Evolutionary conservation across 1,284 basidiomycete species (phyloP).

Genomic region (Ustilago cynodontis): DNA sequence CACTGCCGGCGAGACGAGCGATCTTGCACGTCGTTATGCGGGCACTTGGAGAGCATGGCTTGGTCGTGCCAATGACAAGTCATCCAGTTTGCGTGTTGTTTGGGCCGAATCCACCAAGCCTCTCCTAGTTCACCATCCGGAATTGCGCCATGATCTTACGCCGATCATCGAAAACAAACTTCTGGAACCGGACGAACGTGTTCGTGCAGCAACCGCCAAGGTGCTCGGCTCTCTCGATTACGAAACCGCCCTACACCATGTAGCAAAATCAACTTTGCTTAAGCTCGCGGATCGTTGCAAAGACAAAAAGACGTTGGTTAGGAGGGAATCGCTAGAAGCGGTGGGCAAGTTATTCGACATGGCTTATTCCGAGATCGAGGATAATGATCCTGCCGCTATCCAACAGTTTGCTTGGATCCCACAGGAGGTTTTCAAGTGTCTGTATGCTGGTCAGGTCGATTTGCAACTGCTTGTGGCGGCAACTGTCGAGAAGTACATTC

Average conservation of each 20-base stretch:
- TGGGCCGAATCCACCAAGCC: slow-evolving; percentile 80
- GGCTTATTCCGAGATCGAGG: slow-evolving; percentile 92
- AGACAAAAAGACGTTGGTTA: slow-evolving; percentile 89
- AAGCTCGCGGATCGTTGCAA: slow-evolving; percentile 79
- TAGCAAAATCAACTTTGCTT: slow-evolving; percentile 77
- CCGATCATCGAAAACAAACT: slow-evolving; percentile 55
- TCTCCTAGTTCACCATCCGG: slow-evolving; percentile 75
- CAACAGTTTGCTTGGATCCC: slow-evolving; percentile 96
- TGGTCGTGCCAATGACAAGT: slow-evolving; percentile 82
- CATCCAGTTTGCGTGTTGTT: slow-evolving; percentile 78
- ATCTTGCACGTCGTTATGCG: slow-evolving; percentile 84
- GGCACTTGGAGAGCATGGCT: slow-evolving; percentile 89
- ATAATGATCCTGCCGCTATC: slow-evolving; percentile 79
- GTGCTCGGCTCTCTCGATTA: slow-evolving; percentile 87
- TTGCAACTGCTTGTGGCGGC: slow-evolving; percentile 72
- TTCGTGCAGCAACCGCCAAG: slow-evolving; percentile 85
- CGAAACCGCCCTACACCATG: slow-evolving; percentile 86
- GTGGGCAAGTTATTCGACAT: slow-evolving; percentile 83
- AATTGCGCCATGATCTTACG: slow-evolving; percentile 75
- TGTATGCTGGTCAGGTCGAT: slow-evolving; percentile 70
- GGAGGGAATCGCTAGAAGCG: slow-evolving; percentile 82
- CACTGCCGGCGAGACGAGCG: slow-evolving; percentile 56
- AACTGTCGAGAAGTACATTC: slow-evolving; percentile 79
- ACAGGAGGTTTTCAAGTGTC: slow-evolving; percentile 76
- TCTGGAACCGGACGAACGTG: slow-evolving; percentile 88